Evolutionary conservation across 2,329 filamentous ascomycete genomes (phyloP), one percentile per base, ranked within the genome.

Genomic region (Didymella lethalis): DNA sequence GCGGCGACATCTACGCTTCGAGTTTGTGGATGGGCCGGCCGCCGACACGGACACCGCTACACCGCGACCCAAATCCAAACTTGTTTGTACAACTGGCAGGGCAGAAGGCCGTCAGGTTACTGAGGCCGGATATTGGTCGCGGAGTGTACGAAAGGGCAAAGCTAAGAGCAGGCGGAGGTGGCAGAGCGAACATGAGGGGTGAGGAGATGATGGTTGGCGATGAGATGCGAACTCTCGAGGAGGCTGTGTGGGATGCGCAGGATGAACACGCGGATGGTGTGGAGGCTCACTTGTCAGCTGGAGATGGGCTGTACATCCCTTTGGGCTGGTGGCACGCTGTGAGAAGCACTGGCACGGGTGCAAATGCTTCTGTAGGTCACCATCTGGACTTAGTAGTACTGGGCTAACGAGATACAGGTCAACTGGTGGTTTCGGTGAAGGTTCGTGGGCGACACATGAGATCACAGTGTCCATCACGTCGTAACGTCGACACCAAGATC

Each of bases 1-100:
- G 85, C 65, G 92, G 92, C 2, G 93, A 97, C 74, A 78, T 97
- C n/a, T 97, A 98, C 74, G 86, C 84, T 67, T 89, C 90, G 0
- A 96, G 91, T 67, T 81, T 98, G 43, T 99, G 94, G 94, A 84
- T 98, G 12, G 95, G 95, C 0, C 82, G 89, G 14, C 87, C 92
- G 38, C 92, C 92, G 0, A 97, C 93, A 0, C 93, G 92, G 67
- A 97, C 95, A 0, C 93, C 95, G 3, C 81, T 97, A 3, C 95
- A 99, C 77, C 86, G 90, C 54, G 95, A 99, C 70, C 95, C 95
- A 0, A 98, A 98, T 69, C 92, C 92, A 0, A 99, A 99, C 72
- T 70, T 97, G 0, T 97, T 98, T 74, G 86, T 91, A 45, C 95
- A 99, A 77, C 77, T 98, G 12, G 86, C 86, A 16, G 87, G 91